Evolutionary conservation across 2,329 filamentous ascomycete species (phyloP).

Genomic region (Alternaria sp.): DNA sequence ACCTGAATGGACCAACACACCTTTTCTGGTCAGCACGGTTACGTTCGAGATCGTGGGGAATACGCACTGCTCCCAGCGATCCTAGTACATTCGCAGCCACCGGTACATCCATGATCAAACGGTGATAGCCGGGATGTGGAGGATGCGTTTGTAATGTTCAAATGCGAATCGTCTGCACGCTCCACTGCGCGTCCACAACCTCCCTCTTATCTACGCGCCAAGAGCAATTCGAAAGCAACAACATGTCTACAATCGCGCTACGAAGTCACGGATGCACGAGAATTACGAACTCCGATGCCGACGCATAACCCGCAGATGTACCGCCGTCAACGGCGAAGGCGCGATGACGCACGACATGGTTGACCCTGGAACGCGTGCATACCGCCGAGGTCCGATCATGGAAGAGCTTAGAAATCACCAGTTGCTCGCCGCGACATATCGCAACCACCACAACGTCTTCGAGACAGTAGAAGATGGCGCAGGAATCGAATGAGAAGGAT

Average conservation of each 20-base stretch:
- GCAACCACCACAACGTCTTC: background rate
- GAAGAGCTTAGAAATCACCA: slow-evolving; percentile 30
- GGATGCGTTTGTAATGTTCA: background rate
- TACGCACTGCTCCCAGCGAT: slow-evolving; percentile 62
- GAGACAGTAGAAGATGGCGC: slow-evolving; percentile 25
- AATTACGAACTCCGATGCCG: background rate
- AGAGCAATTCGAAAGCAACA: background rate
- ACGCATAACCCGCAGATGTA: background rate
- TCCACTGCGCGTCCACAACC: background rate
- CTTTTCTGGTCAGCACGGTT: slow-evolving; percentile 20
- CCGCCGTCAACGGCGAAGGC: background rate
- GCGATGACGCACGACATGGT: slow-evolving; percentile 13
- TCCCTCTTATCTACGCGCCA: background rate
- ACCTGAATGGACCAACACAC: slow-evolving; percentile 72
- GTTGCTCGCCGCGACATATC: background rate
- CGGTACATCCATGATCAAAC: slow-evolving; percentile 59
- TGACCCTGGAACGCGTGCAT: slow-evolving; percentile 6
- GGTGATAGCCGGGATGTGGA: background rate
- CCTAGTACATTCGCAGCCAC: slow-evolving; percentile 65
- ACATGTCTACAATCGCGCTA: background rate
- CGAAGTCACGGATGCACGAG: background rate
- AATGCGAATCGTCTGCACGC: background rate
- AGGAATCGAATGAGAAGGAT: slow-evolving; percentile 25
- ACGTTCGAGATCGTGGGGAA: no score
- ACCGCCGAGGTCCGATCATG: slow-evolving; percentile 18